These are phyloP conservation scores for Darksidea phi DNA, from an alignment of 495 filamentous ascomycete genomes.

Conservation along the genomic window DNA sequence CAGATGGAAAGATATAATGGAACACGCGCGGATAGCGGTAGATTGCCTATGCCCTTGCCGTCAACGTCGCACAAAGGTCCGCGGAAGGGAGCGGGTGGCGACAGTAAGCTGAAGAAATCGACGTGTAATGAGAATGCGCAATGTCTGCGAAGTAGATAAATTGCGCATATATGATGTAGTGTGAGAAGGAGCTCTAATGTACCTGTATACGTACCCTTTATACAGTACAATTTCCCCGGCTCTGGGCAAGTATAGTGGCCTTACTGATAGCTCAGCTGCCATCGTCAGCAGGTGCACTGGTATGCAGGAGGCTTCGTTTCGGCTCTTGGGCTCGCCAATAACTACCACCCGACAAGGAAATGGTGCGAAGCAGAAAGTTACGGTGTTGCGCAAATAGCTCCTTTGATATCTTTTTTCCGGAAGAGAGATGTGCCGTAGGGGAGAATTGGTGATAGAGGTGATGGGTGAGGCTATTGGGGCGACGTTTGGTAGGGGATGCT, in stretches of 20 bases:
- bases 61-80: background rate
- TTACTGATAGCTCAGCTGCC: conserved; percentile 27
- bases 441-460: conserved; percentile 23
- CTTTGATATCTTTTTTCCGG: background rate
- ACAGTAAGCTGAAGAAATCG: conserved; percentile 28
- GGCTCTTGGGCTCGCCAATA: conserved; percentile 13
- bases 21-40: background rate
- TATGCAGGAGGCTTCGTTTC: conserved; percentile 25
- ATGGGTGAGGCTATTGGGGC: conserved; percentile 24
- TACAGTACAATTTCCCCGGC: background rate
- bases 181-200: too few relatives aligned
- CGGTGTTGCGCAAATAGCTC: conserved; percentile 7
- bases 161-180: too few relatives aligned
- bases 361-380: conserved; percentile 1
- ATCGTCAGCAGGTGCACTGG: conserved; percentile 29
- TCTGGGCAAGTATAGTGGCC: background rate
- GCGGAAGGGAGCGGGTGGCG: conserved; percentile 15
- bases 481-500: conserved; percentile 17
- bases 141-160: background rate
- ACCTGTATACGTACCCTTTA: background rate
- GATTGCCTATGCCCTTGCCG: conserved; percentile 6
- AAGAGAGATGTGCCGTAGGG: background rate
- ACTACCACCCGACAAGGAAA: background rate
- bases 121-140: background rate
- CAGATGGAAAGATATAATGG: too few relatives aligned